Base-by-base conservation (phyloP, 371 early-diverging fungal species). In the Mortierella polycephala region DNA sequence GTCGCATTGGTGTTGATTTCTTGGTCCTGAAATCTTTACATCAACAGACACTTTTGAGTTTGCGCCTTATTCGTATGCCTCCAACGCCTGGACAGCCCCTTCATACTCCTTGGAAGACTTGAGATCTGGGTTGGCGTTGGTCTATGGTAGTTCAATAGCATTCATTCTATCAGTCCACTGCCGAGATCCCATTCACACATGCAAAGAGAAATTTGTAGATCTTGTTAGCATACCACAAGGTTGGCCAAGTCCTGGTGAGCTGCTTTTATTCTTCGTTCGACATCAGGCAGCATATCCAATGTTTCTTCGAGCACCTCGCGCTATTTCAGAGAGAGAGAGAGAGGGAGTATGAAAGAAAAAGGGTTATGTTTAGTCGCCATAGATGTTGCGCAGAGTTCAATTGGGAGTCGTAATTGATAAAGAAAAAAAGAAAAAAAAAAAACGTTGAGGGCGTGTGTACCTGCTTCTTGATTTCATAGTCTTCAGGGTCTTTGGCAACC, bases 381-480 rank as follows among this genome's bases (percentile, higher is more conserved):
- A 30, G 30, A 30, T 30, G 4, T 30, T 30, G 30, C 4, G 30
- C 30, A 30, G 30, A 30, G 4, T 4, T 30, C 30, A 30, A 30
- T 4, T 30, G 30, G 30, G 30, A n/a, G 44, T 9, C 11, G 21
- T 41, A 14, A 37, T 30, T 4, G 30, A 4, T 30, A 30, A 30
- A 30, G 30, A 30, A 30, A 53, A 1, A n/a, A 13, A 45, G 12
- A 45, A 47, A 30, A 45, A 20, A 6, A 21, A 5, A 44, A 11
- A 39, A 21, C 49, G 9, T 7, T 9, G 59, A 7, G 30, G 7
- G 11, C 9, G 21, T 12, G 10, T 18, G 6, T 73, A 72, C 79
- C 79, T 80, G 81, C 64, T 80, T 69, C 71, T 74, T 80, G 64
- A 80, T 74, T 13, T 74, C 74, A 47, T 80, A 80, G 18, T 73